Conservation (phyloP, 2,329 filamentous ascomycete genomes). For the Pleoardoris graminearum region DNA sequence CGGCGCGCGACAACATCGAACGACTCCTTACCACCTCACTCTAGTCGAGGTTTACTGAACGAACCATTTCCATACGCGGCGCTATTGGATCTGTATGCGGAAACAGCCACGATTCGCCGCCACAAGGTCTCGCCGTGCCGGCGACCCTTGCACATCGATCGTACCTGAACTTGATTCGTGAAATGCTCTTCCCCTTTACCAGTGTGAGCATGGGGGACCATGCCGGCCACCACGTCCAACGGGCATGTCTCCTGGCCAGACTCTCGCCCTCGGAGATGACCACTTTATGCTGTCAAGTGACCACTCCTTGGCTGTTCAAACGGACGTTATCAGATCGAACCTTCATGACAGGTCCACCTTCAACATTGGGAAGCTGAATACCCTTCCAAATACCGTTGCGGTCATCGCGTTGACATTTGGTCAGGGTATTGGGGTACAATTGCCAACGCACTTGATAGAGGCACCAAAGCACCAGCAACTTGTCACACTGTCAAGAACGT, state of each 20-base stretch:
- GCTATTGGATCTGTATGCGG: slow-evolving; percentile 6
- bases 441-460: slow-evolving; percentile 17
- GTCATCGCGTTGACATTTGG: slow-evolving; percentile 5
- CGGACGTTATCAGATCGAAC: slow-evolving; percentile 30
- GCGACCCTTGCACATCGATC: slow-evolving; percentile 17
- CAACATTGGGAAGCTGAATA: neutral
- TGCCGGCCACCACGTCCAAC: slow-evolving; percentile 5
- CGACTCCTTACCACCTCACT: slow-evolving; percentile 22
- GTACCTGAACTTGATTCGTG: slow-evolving; percentile 23
- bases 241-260: slow-evolving; percentile 12
- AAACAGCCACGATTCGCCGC: slow-evolving; percentile 11
- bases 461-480: slow-evolving; percentile 13
- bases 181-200: slow-evolving; percentile 15
- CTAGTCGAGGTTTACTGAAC: slow-evolving; percentile 9
- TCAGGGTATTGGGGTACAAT: slow-evolving; percentile 8
- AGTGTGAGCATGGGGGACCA: slow-evolving; percentile 10
- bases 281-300: slow-evolving; percentile 27
- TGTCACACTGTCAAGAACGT: slow-evolving; percentile 18
- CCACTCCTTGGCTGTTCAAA: slow-evolving; percentile 12
- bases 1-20: slow-evolving; percentile 10
- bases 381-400: slow-evolving; percentile 1
- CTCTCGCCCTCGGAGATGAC: slow-evolving; percentile 28
- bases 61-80: slow-evolving; percentile 14
- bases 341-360: neutral
- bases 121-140: slow-evolving; percentile 19